A percentile compares a stretch with the other conserved stretches of the same genome.
Conservation (phyloP, 768 basidiomycete genomes). For the Lentinula edodes region DNA sequence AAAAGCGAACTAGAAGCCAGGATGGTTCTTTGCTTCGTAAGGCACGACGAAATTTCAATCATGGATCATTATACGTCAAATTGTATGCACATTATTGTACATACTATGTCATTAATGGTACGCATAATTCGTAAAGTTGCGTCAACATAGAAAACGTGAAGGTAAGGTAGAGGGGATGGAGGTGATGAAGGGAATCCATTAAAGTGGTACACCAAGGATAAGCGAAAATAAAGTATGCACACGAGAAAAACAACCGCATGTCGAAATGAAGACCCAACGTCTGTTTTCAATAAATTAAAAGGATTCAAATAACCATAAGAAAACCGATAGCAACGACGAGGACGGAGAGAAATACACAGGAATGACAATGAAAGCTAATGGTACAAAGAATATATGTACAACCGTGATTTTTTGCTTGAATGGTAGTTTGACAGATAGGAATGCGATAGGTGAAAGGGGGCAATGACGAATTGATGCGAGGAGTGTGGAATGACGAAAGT, state of each 20-base stretch:
- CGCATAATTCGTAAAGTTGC: neutral
- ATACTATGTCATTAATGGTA: neutral
- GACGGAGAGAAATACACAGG: neutral
- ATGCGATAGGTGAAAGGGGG: neutral
- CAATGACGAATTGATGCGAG: neutral
- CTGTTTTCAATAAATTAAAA: neutral
- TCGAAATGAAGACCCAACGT: neutral
- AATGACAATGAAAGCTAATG: neutral
- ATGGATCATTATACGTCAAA: neutral
- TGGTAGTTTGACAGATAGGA: neutral
- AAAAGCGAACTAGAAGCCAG: too few species aligned
- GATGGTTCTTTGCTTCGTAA: too few species aligned
- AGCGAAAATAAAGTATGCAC: neutral
- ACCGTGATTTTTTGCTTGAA: neutral
- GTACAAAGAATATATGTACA: conserved; percentile 6
- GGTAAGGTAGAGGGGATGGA: neutral
- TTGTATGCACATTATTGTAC: neutral
- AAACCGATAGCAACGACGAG: neutral
- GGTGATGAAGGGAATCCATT: neutral
- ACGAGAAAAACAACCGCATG: neutral
- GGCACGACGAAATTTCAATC: too few species aligned
- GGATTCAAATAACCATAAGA: conserved; percentile 2
- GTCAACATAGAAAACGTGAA: neutral
- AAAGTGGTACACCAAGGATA: neutral
- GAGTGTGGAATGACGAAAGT: neutral